Evolutionary conservation across 208 protist genomes (phyloP).

Genomic region (Crithidia mellificae): DNA sequence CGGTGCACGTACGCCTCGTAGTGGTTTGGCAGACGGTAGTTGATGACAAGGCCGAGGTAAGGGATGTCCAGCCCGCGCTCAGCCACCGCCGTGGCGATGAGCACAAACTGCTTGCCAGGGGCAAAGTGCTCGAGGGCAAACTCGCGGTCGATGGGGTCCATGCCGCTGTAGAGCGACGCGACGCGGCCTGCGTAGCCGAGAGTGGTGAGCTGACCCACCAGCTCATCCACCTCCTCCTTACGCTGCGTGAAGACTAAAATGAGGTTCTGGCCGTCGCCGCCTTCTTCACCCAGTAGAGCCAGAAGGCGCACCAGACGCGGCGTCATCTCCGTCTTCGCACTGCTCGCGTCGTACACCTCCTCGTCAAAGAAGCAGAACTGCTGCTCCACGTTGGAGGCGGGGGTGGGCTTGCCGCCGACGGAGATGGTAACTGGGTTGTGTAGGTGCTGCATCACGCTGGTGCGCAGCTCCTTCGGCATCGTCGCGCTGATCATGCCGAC

Average conservation of each 20-base stretch:
- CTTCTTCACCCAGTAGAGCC: slow-evolving; percentile 86
- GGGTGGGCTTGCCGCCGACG: slow-evolving; percentile 82
- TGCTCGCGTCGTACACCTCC: slow-evolving; percentile 76
- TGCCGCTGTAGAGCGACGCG: slow-evolving; percentile 87
- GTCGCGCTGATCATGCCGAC: slow-evolving; percentile 93
- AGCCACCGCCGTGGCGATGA: slow-evolving; percentile 88
- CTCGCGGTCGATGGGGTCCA: slow-evolving; percentile 91
- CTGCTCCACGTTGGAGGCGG: slow-evolving; percentile 91
- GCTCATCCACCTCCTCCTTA: slow-evolving; percentile 88
- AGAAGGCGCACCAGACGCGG: slow-evolving; percentile 83
- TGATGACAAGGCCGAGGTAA: slow-evolving; percentile 98
- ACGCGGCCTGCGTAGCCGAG: slow-evolving; percentile 82
- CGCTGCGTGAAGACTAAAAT: slow-evolving; percentile 93
- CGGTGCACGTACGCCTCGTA: slow-evolving; percentile 98
- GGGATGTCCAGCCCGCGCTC: slow-evolving; percentile 97
- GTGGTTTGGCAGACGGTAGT: slow-evolving; percentile 98
- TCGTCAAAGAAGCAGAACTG: slow-evolving; percentile 90
- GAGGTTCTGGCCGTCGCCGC: slow-evolving; percentile 60
- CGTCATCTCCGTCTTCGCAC: slow-evolving; percentile 46
- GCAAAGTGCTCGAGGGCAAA: slow-evolving; percentile 89
- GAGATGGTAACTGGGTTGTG: slow-evolving; percentile 84
- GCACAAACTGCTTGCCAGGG: slow-evolving; percentile 83
- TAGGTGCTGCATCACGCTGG: slow-evolving; percentile 69
- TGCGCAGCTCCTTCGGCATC: slow-evolving; percentile 86
- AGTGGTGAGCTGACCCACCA: slow-evolving; percentile 74